phyloP scores from a whole-genome alignment of 352 stramenopile genomes.

The Phytophthora idaei region DNA sequence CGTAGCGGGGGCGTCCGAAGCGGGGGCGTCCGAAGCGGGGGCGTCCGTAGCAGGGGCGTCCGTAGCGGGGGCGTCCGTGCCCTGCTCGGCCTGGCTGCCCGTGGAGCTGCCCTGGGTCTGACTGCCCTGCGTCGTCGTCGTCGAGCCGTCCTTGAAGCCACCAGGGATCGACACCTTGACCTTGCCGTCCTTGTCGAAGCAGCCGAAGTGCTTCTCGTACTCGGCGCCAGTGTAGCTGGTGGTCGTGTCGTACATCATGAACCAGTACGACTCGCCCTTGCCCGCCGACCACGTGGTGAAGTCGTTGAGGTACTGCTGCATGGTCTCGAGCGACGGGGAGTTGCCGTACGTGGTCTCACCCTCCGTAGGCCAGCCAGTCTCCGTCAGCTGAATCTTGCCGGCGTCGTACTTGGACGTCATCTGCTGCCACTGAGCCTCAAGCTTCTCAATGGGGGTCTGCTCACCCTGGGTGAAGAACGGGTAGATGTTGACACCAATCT shows the following conservation, averaged over 20 bases:
- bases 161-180: conserved; percentile 48
- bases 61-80: conserved; percentile 4
- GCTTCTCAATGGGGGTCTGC: conserved; percentile 45
- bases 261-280: conserved; percentile 49
- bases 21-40: background rate
- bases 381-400: conserved; percentile 47
- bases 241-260: conserved; percentile 73
- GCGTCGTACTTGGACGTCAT: conserved; percentile 44
- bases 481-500: conserved; percentile 48
- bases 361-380: conserved; percentile 61
- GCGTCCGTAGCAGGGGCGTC: background rate
- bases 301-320: conserved; percentile 55
- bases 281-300: conserved; percentile 42
- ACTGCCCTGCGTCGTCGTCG: conserved; percentile 6
- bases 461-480: conserved; percentile 49
- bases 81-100: conserved; percentile 7
- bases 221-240: conserved; percentile 44
- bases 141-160: background rate
- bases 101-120: conserved; percentile 10
- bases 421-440: conserved; percentile 56
- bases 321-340: conserved; percentile 42
- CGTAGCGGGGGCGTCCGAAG: background rate
- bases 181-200: conserved; percentile 38
- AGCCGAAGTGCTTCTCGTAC: conserved; percentile 71
- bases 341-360: conserved; percentile 41